Evolutionary conservation across 2,329 filamentous ascomycete species (phyloP).

Genomic region (Verticillium dahliae): DNA sequence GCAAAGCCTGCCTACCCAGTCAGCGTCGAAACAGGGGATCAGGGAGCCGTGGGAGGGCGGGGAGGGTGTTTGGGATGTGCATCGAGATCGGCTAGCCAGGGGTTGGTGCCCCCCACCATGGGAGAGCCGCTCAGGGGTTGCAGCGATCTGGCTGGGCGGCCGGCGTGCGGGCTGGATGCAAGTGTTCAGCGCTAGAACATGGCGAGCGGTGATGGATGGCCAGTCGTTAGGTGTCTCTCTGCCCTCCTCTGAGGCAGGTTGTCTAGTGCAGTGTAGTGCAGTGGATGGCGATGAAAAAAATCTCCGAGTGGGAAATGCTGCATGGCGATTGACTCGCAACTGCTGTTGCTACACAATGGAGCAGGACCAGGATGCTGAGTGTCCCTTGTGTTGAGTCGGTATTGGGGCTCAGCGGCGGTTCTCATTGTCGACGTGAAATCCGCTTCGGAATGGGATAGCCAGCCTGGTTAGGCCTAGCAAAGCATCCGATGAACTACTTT

Average conservation of each 20-base stretch:
- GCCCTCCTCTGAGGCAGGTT: neutral
- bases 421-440: too few species aligned
- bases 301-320: too few species aligned
- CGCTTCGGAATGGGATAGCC: too few species aligned
- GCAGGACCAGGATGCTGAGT: too few species aligned
- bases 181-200: neutral
- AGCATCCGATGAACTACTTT: neutral
- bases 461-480: too few species aligned
- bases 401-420: too few species aligned
- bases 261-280: neutral
- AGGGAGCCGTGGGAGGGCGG: neutral
- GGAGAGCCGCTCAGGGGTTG: neutral
- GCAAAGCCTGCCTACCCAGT: neutral
- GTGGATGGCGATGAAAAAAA: too few species aligned
- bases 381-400: too few species aligned
- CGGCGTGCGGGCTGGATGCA: neutral
- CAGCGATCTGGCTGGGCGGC: neutral
- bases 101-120: neutral
- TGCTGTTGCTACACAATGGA: too few species aligned
- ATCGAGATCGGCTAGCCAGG: neutral
- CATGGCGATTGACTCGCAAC: too few species aligned
- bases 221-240: neutral
- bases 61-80: neutral
- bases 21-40: neutral
- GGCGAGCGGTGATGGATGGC: neutral